phyloP scores from a whole-genome alignment of 805 yeast genomes.

The Tanozyma kutaoensis region DNA sequence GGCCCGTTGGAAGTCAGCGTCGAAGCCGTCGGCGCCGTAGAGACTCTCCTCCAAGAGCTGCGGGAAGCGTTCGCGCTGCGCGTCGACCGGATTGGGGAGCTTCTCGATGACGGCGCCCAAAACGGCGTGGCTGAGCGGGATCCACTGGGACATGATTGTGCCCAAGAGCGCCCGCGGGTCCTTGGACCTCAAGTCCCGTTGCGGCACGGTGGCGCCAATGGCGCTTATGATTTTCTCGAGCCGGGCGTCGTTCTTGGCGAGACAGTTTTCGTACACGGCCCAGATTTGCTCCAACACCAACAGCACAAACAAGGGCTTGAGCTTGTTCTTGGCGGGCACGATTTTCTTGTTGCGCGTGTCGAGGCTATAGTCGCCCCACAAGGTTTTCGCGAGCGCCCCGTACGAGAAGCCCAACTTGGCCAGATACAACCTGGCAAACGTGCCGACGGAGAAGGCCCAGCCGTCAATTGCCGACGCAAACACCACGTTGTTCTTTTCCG shows the following conservation, averaged over 20 bases:
- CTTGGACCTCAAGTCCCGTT: constrained; percentile 69
- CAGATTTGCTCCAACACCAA: constrained; percentile 69
- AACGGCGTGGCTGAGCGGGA: constrained; percentile 82
- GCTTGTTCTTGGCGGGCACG: constrained; percentile 48
- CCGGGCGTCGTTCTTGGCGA: constrained; percentile 58
- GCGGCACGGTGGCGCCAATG: constrained; percentile 50
- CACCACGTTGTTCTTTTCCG: constrained; percentile 77
- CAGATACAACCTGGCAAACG: constrained; percentile 79
- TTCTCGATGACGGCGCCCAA: constrained; percentile 73
- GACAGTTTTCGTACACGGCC: constrained; percentile 42
- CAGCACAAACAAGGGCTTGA: constrained; percentile 73
- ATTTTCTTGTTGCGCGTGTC: constrained; percentile 87
- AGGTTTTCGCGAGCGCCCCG: constrained; percentile 63
- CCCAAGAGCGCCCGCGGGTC: constrained; percentile 54
- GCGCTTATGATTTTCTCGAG: constrained; percentile 65
- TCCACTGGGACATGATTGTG: constrained; percentile 80
- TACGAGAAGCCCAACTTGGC: constrained; percentile 76
- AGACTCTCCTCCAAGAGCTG: constrained; percentile 36
- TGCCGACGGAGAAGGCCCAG: constrained; percentile 91
- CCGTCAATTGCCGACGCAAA: constrained; percentile 92
- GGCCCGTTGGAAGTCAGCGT: constrained; percentile 30
- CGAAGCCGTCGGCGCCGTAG: constrained; percentile 38
- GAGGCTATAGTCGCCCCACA: constrained; percentile 90
- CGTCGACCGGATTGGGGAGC: constrained; percentile 68
- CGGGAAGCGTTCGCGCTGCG: constrained; percentile 65